A percentile compares a stretch with the other conserved stretches of the same genome.
phyloP scores from a whole-genome alignment of 2,329 filamentous ascomycete species.

The Neopestalotiopsis sp. region DNA sequence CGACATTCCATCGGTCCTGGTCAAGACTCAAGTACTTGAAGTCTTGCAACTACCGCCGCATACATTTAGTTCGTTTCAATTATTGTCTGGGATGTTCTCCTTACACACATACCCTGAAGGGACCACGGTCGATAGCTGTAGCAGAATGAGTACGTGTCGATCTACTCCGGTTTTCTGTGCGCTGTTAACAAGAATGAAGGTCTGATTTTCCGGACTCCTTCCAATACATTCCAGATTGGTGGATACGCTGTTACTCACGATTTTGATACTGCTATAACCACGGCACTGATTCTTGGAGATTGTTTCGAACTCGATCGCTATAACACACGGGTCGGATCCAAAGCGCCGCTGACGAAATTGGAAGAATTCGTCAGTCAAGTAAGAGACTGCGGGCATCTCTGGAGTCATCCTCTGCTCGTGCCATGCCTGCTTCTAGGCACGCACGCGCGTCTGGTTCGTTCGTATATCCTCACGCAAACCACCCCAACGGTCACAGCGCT shows the following conservation, averaged over 20 bases:
- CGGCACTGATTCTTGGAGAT: background rate
- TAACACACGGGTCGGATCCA: too few species aligned
- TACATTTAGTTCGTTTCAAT: constrained; percentile 1
- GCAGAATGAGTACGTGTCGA: background rate
- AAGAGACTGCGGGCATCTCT: background rate
- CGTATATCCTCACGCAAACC: too few species aligned
- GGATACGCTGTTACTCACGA: background rate
- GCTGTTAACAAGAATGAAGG: background rate
- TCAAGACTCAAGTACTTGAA: background rate
- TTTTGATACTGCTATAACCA: constrained; percentile 1
- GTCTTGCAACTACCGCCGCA: background rate
- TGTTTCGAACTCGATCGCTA: background rate
- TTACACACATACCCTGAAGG: constrained; percentile 2
- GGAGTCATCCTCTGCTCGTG: background rate
- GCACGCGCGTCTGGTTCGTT: constrained; percentile 1
- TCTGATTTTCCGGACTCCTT: constrained; percentile 9
- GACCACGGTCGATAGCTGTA: background rate
- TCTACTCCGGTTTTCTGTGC: background rate
- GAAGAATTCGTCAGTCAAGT: background rate
- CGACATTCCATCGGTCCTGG: background rate
- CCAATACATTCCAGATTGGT: too few species aligned
- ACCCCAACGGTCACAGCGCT: background rate
- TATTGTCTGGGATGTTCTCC: background rate
- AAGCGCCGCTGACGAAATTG: too few species aligned
- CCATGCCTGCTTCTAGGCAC: background rate